Evolutionary conservation across 2,329 filamentous ascomycete species (phyloP).

Genomic region (Alternaria rosae): DNA sequence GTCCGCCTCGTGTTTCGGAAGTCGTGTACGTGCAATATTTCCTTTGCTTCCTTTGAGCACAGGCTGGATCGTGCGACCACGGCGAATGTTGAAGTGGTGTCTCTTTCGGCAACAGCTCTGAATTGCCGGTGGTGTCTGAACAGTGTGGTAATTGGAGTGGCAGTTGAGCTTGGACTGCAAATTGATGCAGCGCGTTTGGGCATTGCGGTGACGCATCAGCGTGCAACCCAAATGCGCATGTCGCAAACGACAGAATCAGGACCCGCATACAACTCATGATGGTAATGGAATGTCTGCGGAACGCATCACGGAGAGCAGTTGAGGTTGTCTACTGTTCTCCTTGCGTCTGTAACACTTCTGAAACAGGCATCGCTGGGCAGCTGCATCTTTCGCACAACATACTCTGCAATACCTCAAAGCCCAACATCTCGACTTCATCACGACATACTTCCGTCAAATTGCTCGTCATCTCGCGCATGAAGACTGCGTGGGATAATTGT

Average conservation of each 20-base stretch:
- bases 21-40: conserved; percentile 32
- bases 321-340: conserved; percentile 14
- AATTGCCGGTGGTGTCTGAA: neutral
- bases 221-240: neutral
- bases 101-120: neutral
- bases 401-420: neutral
- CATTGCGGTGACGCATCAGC: conserved; percentile 14
- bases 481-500: neutral
- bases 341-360: conserved; percentile 28
- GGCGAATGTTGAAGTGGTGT: conserved; percentile 5
- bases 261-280: conserved; percentile 19
- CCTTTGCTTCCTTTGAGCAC: conserved; percentile 15
- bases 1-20: conserved; percentile 13
- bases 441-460: neutral
- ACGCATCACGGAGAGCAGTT: conserved; percentile 2
- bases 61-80: conserved; percentile 26
- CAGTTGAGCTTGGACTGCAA: conserved; percentile 15
- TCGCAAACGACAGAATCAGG: conserved; percentile 12
- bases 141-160: conserved; percentile 17
- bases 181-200: conserved; percentile 14
- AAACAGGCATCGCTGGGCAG: conserved; percentile 17
- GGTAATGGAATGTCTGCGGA: neutral
- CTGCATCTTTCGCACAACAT: neutral
- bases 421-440: neutral
- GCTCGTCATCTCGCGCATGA: neutral